These are phyloP conservation scores for Phalaenopsis aphrodite DNA, from an alignment of 106 monocot species.

Conservation along the genomic window DNA sequence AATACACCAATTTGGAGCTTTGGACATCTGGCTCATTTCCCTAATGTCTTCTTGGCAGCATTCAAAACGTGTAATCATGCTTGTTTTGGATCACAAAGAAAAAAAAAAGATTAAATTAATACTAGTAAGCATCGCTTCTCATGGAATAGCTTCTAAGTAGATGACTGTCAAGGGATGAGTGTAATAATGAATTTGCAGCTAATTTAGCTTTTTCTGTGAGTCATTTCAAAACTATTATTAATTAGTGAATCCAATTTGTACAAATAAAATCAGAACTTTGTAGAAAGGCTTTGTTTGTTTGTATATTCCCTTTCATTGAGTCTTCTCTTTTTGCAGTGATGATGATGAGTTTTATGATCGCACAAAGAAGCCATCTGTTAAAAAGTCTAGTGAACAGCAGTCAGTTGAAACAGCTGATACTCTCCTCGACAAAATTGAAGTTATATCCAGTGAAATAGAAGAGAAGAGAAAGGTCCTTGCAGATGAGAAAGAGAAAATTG, in stretches of 20 bases:
- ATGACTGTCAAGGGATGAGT: neutral
- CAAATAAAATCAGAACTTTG: neutral
- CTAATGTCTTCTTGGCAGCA: too few relatives aligned
- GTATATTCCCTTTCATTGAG: neutral
- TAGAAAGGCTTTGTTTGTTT: neutral
- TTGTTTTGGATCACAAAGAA: too few relatives aligned
- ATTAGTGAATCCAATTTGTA: neutral
- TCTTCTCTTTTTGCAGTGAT: constrained; percentile 43
- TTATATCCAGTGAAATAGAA: constrained; percentile 58
- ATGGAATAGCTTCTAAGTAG: neutral
- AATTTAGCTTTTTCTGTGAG: neutral
- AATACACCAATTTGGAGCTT: too few relatives aligned
- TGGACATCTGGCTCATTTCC: too few relatives aligned
- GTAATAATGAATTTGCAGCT: neutral
- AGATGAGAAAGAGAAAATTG: constrained; percentile 43
- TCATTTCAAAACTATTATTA: neutral
- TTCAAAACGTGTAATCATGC: too few relatives aligned
- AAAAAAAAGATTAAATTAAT: neutral
- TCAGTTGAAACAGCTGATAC: constrained; percentile 85
- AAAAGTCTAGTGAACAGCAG: constrained; percentile 39
- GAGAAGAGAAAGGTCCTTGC: constrained; percentile 45
- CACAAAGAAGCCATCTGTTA: constrained; percentile 40
- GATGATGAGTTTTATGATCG: constrained; percentile 98
- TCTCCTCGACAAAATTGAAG: constrained; percentile 81
- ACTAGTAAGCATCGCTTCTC: neutral